Percentiles rank a stretch among this genome's conserved stretches.
These are phyloP conservation scores for Coemansia javaensis DNA, from an alignment of 192 early-diverging fungal species.

Conservation along the genomic window DNA sequence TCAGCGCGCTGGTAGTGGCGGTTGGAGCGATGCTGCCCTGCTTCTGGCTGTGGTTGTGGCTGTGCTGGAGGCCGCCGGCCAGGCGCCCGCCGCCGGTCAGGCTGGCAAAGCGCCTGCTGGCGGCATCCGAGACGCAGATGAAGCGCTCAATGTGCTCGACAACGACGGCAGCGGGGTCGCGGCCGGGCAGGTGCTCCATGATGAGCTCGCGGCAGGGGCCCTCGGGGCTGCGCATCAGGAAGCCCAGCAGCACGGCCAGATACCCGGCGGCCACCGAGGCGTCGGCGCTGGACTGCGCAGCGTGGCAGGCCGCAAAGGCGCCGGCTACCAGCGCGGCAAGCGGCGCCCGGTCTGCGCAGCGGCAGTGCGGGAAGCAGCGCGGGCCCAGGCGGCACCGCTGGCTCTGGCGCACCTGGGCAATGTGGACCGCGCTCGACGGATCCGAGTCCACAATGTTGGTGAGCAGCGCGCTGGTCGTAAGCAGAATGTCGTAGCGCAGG, in stretches of 20 bases:
- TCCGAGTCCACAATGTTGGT: constrained; percentile 44
- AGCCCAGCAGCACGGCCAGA: constrained; percentile 34
- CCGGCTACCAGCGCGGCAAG: constrained; percentile 21
- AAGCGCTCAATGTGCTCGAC: constrained; percentile 29
- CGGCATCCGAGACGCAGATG: constrained; percentile 28
- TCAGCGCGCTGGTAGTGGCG: too few relatives aligned
- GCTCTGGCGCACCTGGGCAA: constrained; percentile 26
- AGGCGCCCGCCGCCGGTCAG: constrained; percentile 11
- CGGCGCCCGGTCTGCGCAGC: constrained; percentile 13
- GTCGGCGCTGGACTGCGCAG: constrained; percentile 11
- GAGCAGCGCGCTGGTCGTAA: constrained; percentile 38
- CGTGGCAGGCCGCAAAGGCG: constrained; percentile 27
- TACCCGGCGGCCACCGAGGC: constrained; percentile 39
- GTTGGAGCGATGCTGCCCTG: constrained; percentile 2
- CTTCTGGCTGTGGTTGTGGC: not conserved
- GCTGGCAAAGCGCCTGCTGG: constrained; percentile 26
- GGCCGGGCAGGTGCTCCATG: constrained; percentile 17
- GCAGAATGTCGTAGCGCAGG: constrained; percentile 36
- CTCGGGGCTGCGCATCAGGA: constrained; percentile 24
- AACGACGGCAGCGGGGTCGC: constrained; percentile 10
- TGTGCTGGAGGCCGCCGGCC: not conserved
- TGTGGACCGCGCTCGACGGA: constrained; percentile 26
- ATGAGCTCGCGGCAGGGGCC: constrained; percentile 6
- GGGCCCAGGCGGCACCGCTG: constrained; percentile 17
- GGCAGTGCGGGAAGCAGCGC: constrained; percentile 33